Evolutionary conservation across 192 early-diverging fungal genomes (phyloP), one percentile per base, ranked within the genome.

Genomic region (Diversispora eburnea): DNA sequence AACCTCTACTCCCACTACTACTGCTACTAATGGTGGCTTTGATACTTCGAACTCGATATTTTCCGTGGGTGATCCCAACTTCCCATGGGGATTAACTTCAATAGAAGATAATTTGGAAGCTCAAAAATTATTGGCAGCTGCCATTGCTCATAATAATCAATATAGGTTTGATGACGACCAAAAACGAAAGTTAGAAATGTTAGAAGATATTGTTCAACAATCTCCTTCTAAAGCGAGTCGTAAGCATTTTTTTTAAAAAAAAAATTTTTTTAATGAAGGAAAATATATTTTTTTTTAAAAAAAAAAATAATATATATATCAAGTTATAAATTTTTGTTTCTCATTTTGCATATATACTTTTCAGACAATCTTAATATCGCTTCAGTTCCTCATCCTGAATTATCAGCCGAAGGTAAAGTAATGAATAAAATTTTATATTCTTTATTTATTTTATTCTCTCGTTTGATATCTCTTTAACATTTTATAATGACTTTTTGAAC

Each of bases 61-160:
- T 3, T n/a, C 15, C 0, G 19, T 64, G n/a, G 10, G 8, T 3
- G 61, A 62, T 45, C 12, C 22, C 10, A 43, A 63, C 2, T 63
- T 45, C 22, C 19, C 72, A 19, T 73, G 72, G 72, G 72, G 64
- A 43, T 64, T 64, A 54, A 52, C 61, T 63, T 58, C 69, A 42
- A 52, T 84, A 10, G 66, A 77, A n/a, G 78, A 70, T 58, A 81
- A 79, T 77, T 45, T 63, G 0, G 82, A 81, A 54, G 82, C 82
- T 0, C 82, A 84, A 61, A 80, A 84, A 42, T 54, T 81, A 9
- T 74, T 84, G n/a, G 77, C 80, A 0, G 80, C 60, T 25, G 78
- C 82, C 13, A 84, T 84, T 45, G 78, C 80, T 25, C 76, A 77
- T 3, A 78, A 84, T 58, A 77, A 80, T 62, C 79, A 79, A n/a